phyloP scores from a whole-genome alignment of 169 alveolate species.

The Eimeria tenella region DNA sequence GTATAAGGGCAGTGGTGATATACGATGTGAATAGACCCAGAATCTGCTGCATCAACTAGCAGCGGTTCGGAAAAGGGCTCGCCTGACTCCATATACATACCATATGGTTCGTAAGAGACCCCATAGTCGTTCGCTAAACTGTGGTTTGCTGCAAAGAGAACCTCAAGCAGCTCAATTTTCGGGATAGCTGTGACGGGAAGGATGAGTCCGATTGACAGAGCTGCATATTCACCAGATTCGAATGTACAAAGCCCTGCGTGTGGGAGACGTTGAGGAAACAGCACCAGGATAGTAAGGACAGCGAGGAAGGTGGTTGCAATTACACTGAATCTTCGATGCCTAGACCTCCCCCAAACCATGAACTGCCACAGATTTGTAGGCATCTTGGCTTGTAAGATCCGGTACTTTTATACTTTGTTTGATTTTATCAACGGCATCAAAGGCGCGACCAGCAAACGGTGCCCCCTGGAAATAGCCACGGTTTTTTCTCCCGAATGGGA shows the following conservation, averaged over 20 bases:
- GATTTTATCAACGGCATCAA: too few species aligned
- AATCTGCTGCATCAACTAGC: slow-evolving; percentile 27
- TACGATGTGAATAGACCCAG: slow-evolving; percentile 51
- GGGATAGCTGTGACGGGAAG: slow-evolving; percentile 38
- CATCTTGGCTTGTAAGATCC: neutral
- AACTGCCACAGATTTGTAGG: neutral
- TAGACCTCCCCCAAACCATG: neutral
- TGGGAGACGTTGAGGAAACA: neutral
- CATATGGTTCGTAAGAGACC: slow-evolving; percentile 53
- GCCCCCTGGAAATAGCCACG: too few species aligned
- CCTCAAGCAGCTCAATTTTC: slow-evolving; percentile 62
- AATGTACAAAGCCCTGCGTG: neutral
- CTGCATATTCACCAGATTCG: neutral
- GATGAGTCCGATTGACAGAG: neutral
- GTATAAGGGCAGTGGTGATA: slow-evolving; percentile 67
- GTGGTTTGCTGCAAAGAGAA: slow-evolving; percentile 57
- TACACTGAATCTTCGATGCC: neutral
- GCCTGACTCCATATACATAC: slow-evolving; percentile 68
- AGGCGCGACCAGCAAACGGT: too few species aligned
- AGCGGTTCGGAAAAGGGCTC: slow-evolving; percentile 64
- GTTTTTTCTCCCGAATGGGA: too few species aligned
- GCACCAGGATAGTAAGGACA: neutral
- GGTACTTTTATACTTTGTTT: too few species aligned
- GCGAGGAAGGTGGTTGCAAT: neutral
- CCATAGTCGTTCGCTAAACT: slow-evolving; percentile 68